A percentile compares a stretch with the other conserved stretches of the same genome.
phyloP scores from a whole-genome alignment of 116 monocot species.

The Posidonia oceanica region DNA sequence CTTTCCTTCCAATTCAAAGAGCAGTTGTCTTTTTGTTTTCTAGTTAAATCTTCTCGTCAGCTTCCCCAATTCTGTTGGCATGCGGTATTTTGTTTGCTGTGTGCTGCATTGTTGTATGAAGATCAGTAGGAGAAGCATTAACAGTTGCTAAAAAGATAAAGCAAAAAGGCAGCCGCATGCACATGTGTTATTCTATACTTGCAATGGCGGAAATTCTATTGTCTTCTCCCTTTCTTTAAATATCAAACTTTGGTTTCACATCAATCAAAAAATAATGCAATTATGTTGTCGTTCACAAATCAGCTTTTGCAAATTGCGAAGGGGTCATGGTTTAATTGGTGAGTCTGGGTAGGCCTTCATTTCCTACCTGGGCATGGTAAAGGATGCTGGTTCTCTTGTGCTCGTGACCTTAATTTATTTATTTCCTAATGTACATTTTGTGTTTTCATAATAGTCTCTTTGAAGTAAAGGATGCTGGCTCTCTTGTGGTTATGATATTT shows the following conservation, averaged over 20 bases:
- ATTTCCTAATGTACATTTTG: no score
- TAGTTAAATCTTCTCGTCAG: not conserved
- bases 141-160: constrained; percentile 4
- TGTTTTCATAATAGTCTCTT: not conserved
- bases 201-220: not conserved
- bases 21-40: constrained; percentile 1
- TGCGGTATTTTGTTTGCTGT: not conserved
- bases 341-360: not conserved
- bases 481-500: not conserved
- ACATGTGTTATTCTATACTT: not conserved
- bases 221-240: not conserved
- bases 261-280: not conserved
- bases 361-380: not conserved
- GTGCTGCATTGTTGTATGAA: not conserved
- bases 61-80: constrained; percentile 2
- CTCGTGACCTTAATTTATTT: no score
- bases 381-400: no score
- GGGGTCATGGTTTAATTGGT: not conserved
- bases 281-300: not conserved
- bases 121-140: not conserved
- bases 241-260: not conserved
- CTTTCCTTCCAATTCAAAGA: not conserved
- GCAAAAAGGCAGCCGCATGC: not conserved
- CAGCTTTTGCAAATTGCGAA: not conserved
- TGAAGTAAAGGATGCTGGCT: not conserved